phyloP scores from a whole-genome alignment of 192 early-diverging fungal genomes.

The Gaertneriomyces semiglobifer region DNA sequence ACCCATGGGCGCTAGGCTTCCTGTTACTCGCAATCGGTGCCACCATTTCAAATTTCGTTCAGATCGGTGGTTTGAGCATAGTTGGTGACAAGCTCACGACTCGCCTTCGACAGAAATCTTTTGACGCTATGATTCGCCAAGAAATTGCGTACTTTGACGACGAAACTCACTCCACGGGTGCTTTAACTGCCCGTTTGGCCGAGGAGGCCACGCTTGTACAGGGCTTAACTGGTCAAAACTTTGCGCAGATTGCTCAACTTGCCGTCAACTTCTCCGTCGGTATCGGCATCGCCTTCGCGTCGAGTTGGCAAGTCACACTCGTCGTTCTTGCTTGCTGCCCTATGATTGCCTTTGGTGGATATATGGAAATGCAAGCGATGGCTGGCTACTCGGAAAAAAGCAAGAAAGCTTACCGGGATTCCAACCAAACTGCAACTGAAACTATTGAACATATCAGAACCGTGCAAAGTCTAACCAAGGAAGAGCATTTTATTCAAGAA shows the following conservation, averaged over 20 bases:
- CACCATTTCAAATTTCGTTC: constrained; percentile 50
- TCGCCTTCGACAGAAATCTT: constrained; percentile 37
- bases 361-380: constrained; percentile 58
- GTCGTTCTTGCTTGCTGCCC: constrained; percentile 67
- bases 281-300: constrained; percentile 64
- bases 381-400: constrained; percentile 59
- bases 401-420: constrained; percentile 63
- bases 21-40: constrained; percentile 56
- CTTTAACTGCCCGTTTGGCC: constrained; percentile 75
- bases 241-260: constrained; percentile 47
- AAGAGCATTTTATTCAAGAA: constrained; percentile 63
- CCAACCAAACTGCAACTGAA: constrained; percentile 75
- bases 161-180: constrained; percentile 65
- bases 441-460: constrained; percentile 81
- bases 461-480: constrained; percentile 68
- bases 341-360: constrained; percentile 61
- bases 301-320: constrained; percentile 79
- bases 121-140: constrained; percentile 48
- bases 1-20: constrained; percentile 62
- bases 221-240: constrained; percentile 47
- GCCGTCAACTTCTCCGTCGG: constrained; percentile 30
- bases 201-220: constrained; percentile 71
- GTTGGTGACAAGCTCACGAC: constrained; percentile 39
- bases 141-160: constrained; percentile 58
- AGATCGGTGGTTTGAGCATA: constrained; percentile 44